Base-by-base conservation (phyloP, 2,329 filamentous ascomycete genomes). In the Penicillium sp. region DNA sequence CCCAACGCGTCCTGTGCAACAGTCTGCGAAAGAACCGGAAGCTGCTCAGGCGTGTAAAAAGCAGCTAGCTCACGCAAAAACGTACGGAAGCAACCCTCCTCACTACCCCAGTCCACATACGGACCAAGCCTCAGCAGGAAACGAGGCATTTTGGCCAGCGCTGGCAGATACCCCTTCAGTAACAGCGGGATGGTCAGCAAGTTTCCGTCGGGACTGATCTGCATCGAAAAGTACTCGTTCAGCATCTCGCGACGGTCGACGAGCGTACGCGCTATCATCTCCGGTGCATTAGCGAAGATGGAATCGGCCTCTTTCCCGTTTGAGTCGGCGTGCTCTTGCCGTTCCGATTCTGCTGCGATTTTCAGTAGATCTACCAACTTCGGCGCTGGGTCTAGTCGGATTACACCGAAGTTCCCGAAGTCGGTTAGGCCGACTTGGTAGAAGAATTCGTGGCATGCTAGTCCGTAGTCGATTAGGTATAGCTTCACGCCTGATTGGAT, bases 401-500 rank as follows among this genome's bases (percentile, higher is more conserved):
- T 92, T 22, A 81, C 74, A 3, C 94, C 94, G 68, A 96, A 97
- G 71, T 99, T 99, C 2, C 89, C 91, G 74, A 99, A 99, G 69
- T 99, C 92, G 0, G 92, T 96, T 35, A 99, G 82, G 0, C 92
- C 93, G 20, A 97, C 78, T 75, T 99, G 94, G 76, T 99, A 99
- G 72, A 97, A 95, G 72, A 93, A 95, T 66, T 97, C 93, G 59
- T 86, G 89, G 71, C 86, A 89, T 1, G 89, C 78, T 70, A 93
- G 86, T 11, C 92, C 94, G 69, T 99, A 99, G 74, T 99, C 94
- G 50, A 99, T 82, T 22, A 99, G 83, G 72, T 89, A 97, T 8
- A 99, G 82, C 70, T 92, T 96, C 9, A 97, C 89, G 14, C 93
- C 94, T 35, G 90, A 87, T 75, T 99, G 94, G 37, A 99, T 89